Percentiles rank a stretch among this genome's conserved stretches.
Conservation (phyloP, 176 grass and related monocot species). For the bread wheat (Triticum aestivum) region DNA sequence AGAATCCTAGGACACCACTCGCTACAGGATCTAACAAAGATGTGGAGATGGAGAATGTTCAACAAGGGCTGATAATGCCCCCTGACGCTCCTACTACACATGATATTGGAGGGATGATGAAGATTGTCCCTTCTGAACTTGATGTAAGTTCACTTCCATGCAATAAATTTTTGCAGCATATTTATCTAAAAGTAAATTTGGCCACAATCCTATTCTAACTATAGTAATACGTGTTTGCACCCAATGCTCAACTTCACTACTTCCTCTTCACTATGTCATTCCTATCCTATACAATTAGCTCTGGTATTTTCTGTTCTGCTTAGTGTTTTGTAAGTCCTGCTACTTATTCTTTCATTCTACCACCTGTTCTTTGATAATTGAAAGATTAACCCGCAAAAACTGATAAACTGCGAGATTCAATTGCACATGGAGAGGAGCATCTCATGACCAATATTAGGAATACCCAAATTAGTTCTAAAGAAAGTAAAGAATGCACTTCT, state of each 20-base stretch:
- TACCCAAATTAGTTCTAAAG: not conserved
- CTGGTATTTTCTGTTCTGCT: not conserved
- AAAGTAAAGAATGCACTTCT: constrained; percentile 8
- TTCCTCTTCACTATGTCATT: not conserved
- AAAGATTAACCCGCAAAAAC: not conserved
- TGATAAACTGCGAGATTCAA: not conserved
- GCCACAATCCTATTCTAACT: not conserved
- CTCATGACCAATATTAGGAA: not conserved
- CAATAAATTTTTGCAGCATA: constrained; percentile 1
- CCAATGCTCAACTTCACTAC: not conserved
- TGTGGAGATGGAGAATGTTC: constrained; percentile 42
- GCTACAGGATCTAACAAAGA: constrained; percentile 35
- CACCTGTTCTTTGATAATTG: not conserved
- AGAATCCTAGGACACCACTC: constrained; percentile 38
- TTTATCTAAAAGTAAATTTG: not conserved
- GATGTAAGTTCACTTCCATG: constrained; percentile 55
- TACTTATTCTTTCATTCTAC: not conserved
- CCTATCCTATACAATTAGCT: not conserved
- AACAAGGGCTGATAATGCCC: constrained; percentile 30
- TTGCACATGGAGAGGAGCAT: not conserved
- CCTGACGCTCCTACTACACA: constrained; percentile 51
- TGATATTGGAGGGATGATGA: constrained; percentile 76
- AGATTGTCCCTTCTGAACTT: constrained; percentile 74
- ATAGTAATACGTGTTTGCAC: not conserved
- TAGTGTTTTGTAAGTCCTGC: not conserved